Evolutionary conservation across 2,329 filamentous ascomycete species (phyloP).

Genomic region (Coniochaeta sp.): DNA sequence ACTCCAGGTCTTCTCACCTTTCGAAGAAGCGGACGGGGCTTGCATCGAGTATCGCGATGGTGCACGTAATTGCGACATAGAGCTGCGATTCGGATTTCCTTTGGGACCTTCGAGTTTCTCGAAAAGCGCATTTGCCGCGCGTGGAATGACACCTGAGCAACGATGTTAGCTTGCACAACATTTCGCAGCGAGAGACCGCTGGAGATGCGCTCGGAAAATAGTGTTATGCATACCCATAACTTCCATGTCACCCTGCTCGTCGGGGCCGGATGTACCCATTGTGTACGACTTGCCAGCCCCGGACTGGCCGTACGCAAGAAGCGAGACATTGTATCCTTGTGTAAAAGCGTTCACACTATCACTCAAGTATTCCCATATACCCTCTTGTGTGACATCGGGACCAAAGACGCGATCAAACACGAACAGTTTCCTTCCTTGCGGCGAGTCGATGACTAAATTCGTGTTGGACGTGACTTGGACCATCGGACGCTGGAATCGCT

Average conservation of each 20-base stretch:
- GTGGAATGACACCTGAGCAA: conserved; percentile 77
- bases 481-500: conserved; percentile 88
- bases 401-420: conserved; percentile 94
- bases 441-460: conserved; percentile 79
- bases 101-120: conserved; percentile 66
- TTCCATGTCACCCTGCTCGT: conserved; percentile 62
- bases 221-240: conserved; percentile 65
- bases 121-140: conserved; percentile 79
- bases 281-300: conserved; percentile 97
- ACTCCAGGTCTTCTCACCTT: conserved; percentile 73
- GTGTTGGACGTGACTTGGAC: conserved; percentile 84
- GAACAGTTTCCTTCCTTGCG: conserved; percentile 89
- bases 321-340: conserved; percentile 96
- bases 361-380: conserved; percentile 86
- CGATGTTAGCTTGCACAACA: conserved; percentile 8
- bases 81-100: conserved; percentile 45
- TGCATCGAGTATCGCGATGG: conserved; percentile 66
- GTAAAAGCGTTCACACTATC: conserved; percentile 87
- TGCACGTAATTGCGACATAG: conserved; percentile 70
- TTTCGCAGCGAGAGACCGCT: background rate
- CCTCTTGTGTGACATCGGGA: conserved; percentile 75
- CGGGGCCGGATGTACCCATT: conserved; percentile 89
- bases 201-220: background rate
- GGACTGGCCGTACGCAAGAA: conserved; percentile 94
- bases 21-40: conserved; percentile 24